Base-by-base conservation (phyloP, 768 basidiomycete species). In the Fistulinella prunicolor region DNA sequence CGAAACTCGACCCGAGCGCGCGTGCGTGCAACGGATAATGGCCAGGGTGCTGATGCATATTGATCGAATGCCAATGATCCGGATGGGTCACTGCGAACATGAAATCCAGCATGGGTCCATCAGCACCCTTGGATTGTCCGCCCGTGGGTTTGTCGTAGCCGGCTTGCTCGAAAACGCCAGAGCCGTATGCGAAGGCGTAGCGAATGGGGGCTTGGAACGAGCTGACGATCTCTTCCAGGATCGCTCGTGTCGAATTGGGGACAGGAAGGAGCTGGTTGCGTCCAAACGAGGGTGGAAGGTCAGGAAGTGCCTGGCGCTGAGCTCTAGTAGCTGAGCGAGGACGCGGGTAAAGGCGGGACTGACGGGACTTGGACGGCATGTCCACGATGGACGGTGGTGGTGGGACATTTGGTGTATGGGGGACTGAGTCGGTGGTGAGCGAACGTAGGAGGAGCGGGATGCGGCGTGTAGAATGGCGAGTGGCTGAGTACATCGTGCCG, bases 171-270 rank as follows among this genome's bases (percentile, higher is more conserved):
- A 96, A 96, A 2, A 98, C 94, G 0, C 95, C 96, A 3, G 88
- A 92, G 12, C 96, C 96, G 63, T 98, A 99, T 0, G 96, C 96
- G 62, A 97, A 94, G 1, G 94, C 96, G 73, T 95, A 98, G 19
- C 94, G 85, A 41, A 97, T 89, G 9, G 94, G 94, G 0, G 91
- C 90, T 35, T 91, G 79, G 60, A 97, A 95, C 40, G 81, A 76
- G 13, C 73, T 72, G 28, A 96, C 85, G 47, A 97, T 85, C 50
- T 77, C 74, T 61, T 94, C 89, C 14, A 95, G 77, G 21, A 92
- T 72, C 3, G 86, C 83, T 4, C 90, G 80, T 3, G 86, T 92
- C 21, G 86, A 82, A 62, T 85, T 83, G 12, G 88, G 76, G 8
- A 93, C 90, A 0, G 85, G 79, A 1, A 93, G 74, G 6, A 91